Evolutionary conservation across 163 green algal genomes (phyloP).

Genomic region (Volvox carteri): DNA sequence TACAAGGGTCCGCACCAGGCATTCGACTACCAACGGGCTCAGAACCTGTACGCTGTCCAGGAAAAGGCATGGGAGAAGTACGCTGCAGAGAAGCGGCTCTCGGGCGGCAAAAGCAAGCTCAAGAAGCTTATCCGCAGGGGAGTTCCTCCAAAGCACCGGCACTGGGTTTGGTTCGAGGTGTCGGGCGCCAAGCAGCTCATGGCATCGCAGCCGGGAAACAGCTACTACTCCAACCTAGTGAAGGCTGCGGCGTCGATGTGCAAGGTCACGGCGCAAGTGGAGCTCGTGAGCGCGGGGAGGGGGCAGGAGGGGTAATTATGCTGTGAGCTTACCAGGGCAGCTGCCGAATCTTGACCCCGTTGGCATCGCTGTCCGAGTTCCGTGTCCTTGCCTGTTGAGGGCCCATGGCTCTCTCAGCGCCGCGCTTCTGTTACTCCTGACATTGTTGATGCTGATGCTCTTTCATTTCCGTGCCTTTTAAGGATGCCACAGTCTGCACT

Average conservation of each 20-base stretch:
- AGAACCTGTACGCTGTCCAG: not conserved
- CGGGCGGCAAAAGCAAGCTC: not conserved
- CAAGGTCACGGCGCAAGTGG: conserved; percentile 77
- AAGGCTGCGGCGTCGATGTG: conserved; percentile 59
- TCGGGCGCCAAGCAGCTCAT: conserved; percentile 70
- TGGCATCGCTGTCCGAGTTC: too few relatives aligned
- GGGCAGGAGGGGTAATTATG: too few relatives aligned
- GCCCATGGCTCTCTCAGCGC: too few relatives aligned
- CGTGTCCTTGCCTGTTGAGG: too few relatives aligned
- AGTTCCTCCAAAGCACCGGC: conserved; percentile 73
- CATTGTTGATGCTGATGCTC: too few relatives aligned
- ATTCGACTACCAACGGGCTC: not conserved
- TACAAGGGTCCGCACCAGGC: conserved; percentile 21
- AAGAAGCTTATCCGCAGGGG: conserved; percentile 60
- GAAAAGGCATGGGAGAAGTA: conserved; percentile 26
- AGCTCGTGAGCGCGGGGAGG: conserved; percentile 64
- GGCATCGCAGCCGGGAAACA: conserved; percentile 1
- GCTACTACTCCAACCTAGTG: conserved; percentile 74
- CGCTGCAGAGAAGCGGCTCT: not conserved
- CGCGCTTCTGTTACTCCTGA: too few relatives aligned
- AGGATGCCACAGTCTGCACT: too few relatives aligned
- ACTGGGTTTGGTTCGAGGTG: conserved; percentile 59
- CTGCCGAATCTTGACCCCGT: too few relatives aligned
- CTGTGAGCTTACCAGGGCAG: too few relatives aligned
- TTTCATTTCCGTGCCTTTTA: too few relatives aligned